Base-by-base conservation (phyloP, 208 protist species). In the Leishmania aethiopica region DNA sequence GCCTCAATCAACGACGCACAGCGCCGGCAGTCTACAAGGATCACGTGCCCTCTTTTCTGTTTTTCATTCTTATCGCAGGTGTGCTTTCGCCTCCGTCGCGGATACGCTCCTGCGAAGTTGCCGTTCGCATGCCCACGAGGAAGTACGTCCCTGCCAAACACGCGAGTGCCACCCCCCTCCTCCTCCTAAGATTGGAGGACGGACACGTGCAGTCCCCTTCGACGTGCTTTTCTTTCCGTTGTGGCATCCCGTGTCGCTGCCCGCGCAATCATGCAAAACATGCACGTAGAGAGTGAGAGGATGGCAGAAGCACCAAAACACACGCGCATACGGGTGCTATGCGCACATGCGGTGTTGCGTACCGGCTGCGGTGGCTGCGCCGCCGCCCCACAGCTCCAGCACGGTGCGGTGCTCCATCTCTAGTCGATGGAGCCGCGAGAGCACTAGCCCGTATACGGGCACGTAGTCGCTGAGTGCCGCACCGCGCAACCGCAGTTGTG, bases 321-420 rank as follows among this genome's bases (percentile, higher is more conserved):
- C 37, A 71, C 40, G 17, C 25, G 28, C 69, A 17, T 53, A 74
- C 45, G 45, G 45, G 42, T 19, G 28, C 37, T 74, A 74, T 28
- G 51, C 69, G 69, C 22, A 32, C 25, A n/a, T 11, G 40, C 45
- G 45, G 11, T n/a, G n/a, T 74, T 74, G 69, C 25, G 25, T 55
- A n/a, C 69, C 69, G 28, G 69, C 28, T 37, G 49, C 60, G 15
- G 42, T 45, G 13, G 69, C 42, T 55, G 49, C 51, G 7, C 72
- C 35, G 28, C 75, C 51, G 32, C 85, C 88, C 90, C 93, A 95
- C 73, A 95, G 89, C 84, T 95, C 93, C 82, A 90, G 83, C 62
- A 94, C 92, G 0, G 91, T 95, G 60, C 93, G 87, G 62, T 95
- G 93, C 84, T 96, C 91, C 76, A 95, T 93, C 81, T 96, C 93